Percentiles rank a stretch among this genome's conserved stretches.
Conservation (phyloP, 306 rosid species). For the Trifolium dubium region DNA sequence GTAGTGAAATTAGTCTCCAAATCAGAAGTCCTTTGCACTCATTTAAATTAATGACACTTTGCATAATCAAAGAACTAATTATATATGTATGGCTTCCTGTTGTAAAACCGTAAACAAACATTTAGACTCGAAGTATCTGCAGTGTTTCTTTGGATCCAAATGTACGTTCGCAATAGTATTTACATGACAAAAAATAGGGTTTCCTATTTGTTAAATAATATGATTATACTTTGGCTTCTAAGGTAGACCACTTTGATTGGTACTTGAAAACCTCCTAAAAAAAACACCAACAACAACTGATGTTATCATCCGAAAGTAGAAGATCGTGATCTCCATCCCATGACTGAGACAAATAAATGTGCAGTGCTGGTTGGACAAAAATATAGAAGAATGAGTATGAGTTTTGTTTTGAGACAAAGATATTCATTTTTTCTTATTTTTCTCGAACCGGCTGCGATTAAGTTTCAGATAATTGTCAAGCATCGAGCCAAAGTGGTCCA, state of each 20-base stretch:
- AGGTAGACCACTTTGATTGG: background rate
- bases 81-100: background rate
- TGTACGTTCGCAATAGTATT: background rate
- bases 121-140: background rate
- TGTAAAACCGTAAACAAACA: background rate
- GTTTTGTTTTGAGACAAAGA: background rate
- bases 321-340: background rate
- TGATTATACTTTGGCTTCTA: constrained; percentile 1
- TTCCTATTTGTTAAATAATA: constrained; percentile 28
- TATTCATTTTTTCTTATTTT: background rate
- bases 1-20: background rate
- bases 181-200: background rate
- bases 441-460: background rate
- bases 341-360: background rate
- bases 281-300: background rate
- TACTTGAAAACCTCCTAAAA: background rate
- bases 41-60: background rate
- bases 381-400: background rate
- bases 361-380: background rate
- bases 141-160: background rate
- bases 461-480: background rate
- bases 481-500: background rate
- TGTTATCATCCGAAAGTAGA: background rate
- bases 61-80: background rate
- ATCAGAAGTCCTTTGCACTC: background rate